Percentiles rank a stretch among this genome's conserved stretches.
These are phyloP conservation scores for Cucurbitaria berberidis DNA, from an alignment of 2,329 filamentous ascomycete species.

Conservation along the genomic window DNA sequence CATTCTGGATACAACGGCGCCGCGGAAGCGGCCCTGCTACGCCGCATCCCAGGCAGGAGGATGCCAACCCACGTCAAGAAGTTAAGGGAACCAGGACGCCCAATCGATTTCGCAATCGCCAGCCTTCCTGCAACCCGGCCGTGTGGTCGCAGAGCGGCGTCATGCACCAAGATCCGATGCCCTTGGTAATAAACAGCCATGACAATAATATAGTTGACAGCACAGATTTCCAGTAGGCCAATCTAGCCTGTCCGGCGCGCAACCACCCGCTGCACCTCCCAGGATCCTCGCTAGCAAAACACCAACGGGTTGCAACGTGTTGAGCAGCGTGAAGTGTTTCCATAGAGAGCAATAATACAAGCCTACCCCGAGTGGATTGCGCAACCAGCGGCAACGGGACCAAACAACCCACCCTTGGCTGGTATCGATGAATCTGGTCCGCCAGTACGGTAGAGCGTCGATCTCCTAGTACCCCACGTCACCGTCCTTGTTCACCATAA, in stretches of 20 bases:
- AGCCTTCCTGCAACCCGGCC: background rate
- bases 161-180: background rate
- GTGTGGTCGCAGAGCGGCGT: background rate
- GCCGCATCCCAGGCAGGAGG: background rate
- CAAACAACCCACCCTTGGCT: too few relatives aligned
- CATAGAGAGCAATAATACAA: too few relatives aligned
- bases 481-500: background rate
- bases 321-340: too few relatives aligned
- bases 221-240: background rate
- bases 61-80: background rate
- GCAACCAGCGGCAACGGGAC: too few relatives aligned
- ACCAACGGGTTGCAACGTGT: too few relatives aligned
- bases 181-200: too few relatives aligned
- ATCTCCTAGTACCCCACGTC: conserved; percentile 1
- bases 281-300: background rate
- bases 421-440: conserved; percentile 1
- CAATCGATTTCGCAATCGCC: background rate
- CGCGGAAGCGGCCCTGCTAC: background rate
- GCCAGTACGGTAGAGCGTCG: conserved; percentile 10
- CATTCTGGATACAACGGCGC: background rate
- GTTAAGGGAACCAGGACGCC: background rate
- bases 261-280: background rate
- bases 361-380: too few relatives aligned
- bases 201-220: too few relatives aligned
- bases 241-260: background rate